Conservation (phyloP, 805 yeast species). For the Zygosaccharomyces lentus region DNA sequence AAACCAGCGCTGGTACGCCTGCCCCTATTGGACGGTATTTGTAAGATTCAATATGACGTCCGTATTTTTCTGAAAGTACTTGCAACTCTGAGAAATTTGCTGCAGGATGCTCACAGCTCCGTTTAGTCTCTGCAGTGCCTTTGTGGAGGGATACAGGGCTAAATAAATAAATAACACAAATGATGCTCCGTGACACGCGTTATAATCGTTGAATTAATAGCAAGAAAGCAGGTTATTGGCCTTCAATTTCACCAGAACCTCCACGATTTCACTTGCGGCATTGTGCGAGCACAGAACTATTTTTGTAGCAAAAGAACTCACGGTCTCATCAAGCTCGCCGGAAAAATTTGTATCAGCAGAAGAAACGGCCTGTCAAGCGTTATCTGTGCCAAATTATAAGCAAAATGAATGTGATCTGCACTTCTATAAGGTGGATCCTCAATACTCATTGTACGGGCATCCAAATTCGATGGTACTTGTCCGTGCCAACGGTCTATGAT, state of each 20-base stretch:
- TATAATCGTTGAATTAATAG: constrained; percentile 11
- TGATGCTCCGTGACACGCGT: constrained; percentile 11
- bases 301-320: constrained; percentile 9
- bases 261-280: constrained; percentile 12
- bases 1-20: constrained; percentile 11
- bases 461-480: constrained; percentile 8
- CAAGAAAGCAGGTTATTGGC: constrained; percentile 10
- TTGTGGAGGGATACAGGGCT: constrained; percentile 12
- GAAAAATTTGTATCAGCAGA: constrained; percentile 8
- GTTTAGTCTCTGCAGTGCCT: constrained; percentile 9
- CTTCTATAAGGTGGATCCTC: constrained; percentile 10
- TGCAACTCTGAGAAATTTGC: constrained; percentile 10
- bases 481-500: constrained; percentile 11
- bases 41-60: constrained; percentile 8
- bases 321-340: constrained; percentile 6
- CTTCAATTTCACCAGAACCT: constrained; percentile 5
- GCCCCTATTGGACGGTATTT: constrained; percentile 10
- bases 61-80: constrained; percentile 10
- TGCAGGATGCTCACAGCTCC: constrained; percentile 8
- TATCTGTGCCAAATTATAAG: constrained; percentile 9
- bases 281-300: constrained; percentile 9
- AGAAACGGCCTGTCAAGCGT: constrained; percentile 12
- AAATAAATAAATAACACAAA: constrained; percentile 8
- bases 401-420: constrained; percentile 11
- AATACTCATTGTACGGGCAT: constrained; percentile 7